These are phyloP conservation scores for Sporothrix brasiliensis DNA, from an alignment of 2,329 filamentous ascomycete genomes.

Conservation along the genomic window DNA sequence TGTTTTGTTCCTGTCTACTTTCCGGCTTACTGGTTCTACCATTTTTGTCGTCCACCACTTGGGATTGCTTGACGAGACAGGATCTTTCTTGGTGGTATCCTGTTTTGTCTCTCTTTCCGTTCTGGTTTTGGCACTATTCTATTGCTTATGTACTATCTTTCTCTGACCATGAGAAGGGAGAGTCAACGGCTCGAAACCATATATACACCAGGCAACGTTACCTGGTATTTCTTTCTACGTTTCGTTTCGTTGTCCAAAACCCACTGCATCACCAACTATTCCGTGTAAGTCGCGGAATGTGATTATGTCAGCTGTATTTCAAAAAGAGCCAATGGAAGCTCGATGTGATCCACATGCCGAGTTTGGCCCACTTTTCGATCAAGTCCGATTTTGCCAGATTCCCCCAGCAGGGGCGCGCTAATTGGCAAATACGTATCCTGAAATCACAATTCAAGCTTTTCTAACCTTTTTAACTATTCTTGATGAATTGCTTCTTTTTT, in stretches of 20 bases:
- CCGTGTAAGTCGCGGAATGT: neutral
- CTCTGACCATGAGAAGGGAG: constrained; percentile 7
- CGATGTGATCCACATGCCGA: constrained; percentile 4
- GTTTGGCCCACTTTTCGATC: neutral
- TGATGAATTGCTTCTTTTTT: neutral
- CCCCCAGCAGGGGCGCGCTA: constrained; percentile 6
- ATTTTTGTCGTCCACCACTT: constrained; percentile 2
- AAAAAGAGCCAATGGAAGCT: neutral
- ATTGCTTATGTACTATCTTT: neutral
- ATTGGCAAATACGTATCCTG: constrained; percentile 22
- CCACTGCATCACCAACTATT: no score
- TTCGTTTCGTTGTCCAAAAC: neutral
- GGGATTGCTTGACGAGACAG: constrained; percentile 21
- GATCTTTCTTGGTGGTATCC: neutral
- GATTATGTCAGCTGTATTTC: neutral
- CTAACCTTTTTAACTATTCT: neutral
- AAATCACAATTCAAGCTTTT: constrained; percentile 12
- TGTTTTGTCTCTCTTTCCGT: neutral
- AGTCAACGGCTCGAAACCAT: neutral
- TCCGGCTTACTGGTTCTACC: neutral
- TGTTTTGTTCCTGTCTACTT: neutral
- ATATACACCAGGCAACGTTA: neutral
- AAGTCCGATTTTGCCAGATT: constrained; percentile 15
- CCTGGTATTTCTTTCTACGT: neutral
- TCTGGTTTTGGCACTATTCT: neutral